Base-by-base conservation (phyloP, 2,329 filamentous ascomycete species). In the Talaromyces atroroseus region DNA sequence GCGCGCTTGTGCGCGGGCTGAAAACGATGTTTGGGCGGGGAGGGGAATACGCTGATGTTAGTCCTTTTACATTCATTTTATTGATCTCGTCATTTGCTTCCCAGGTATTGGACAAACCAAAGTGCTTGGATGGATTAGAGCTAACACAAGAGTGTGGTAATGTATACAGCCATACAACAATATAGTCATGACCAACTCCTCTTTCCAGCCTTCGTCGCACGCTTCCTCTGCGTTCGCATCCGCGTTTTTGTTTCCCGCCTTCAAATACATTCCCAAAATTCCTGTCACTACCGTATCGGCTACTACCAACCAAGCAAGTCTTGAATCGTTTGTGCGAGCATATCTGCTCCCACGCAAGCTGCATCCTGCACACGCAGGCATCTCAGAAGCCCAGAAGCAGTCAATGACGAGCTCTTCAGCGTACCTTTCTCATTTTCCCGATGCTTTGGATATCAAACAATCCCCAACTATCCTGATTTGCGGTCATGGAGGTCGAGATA, bases 401-500 rank as follows among this genome's bases (percentile, higher is more conserved):
- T 16, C 49, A 12, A 64, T 75, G 60, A 71, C 79, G 71, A 60
- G 83, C 69, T 54, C 84, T 74, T 65, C 82, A 66, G 66, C 75
- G 59, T 55, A 75, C 74, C 74, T 77, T 24, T 53, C 66, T 12
- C 61, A 71, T 0, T 85, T 89, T 5, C 74, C 80, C 11, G 81
- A 84, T 57, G 81, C 88, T 8, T 66, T 81, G 16, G 86, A 91
- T 60, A 78, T 91, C 4, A 65, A 89, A n/a, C 62, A 71, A 38
- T 75, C 73, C 2, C 75, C 76, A 0, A 74, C 73, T 10, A 82
- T 99, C 29, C 75, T 97, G 20, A 87, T 96, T 45, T 99, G 94
- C 67, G 90, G 91, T 0, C 94, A 99, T 65, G 88, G 87, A 14
- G 85, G 85, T 2, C 80, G 94, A 11, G 94, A 99, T 68, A 76